Conservation (phyloP, 495 filamentous ascomycete species). For the Corynascus novoguineensis region DNA sequence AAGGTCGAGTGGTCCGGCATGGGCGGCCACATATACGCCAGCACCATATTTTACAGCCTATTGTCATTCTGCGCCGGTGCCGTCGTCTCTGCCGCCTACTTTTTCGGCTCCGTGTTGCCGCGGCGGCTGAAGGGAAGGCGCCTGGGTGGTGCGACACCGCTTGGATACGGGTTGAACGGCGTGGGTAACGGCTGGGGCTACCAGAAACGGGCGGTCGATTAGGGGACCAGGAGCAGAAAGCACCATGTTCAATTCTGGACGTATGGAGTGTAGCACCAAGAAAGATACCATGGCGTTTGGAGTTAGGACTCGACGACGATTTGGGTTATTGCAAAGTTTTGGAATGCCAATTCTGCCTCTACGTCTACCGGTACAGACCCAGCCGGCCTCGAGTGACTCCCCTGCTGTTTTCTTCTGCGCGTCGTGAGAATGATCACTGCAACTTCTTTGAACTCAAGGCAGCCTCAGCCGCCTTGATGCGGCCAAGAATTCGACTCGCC, state of each 20-base stretch:
- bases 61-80: constrained; percentile 53
- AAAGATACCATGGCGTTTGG: constrained; percentile 13
- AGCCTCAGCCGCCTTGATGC: constrained; percentile 33
- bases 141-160: constrained; percentile 50
- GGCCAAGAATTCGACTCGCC: constrained; percentile 33
- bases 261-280: not conserved
- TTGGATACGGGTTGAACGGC: constrained; percentile 43
- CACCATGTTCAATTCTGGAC: not conserved
- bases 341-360: not conserved
- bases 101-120: constrained; percentile 59
- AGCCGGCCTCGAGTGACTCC: not conserved
- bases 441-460: constrained; percentile 11
- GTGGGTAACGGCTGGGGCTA: constrained; percentile 54
- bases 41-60: constrained; percentile 59
- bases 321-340: not conserved
- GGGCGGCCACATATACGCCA: constrained; percentile 62
- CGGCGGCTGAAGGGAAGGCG: constrained; percentile 42
- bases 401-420: too few relatives aligned
- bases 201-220: constrained; percentile 42
- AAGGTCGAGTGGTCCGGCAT: constrained; percentile 55
- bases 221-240: not conserved
- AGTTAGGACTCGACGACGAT: not conserved
- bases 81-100: constrained; percentile 53
- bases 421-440: not conserved
- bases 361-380: not conserved